phyloP scores from a whole-genome alignment of 2,329 filamentous ascomycete genomes.

The Botrytis porri region DNA sequence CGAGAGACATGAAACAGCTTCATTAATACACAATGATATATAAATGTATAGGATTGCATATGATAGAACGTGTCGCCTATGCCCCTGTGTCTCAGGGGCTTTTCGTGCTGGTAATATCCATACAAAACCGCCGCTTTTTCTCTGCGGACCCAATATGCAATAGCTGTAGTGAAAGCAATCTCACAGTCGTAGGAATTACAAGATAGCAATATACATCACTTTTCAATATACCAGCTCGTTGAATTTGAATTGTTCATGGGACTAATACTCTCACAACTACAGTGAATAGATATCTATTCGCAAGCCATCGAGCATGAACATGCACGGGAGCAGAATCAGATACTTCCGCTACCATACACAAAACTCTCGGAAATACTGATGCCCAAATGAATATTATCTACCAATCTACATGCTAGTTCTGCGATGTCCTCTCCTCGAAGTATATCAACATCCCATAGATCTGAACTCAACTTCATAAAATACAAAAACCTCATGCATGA shows the following conservation, averaged over 20 bases:
- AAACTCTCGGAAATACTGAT: not conserved
- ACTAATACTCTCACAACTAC: not conserved
- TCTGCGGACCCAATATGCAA: not conserved
- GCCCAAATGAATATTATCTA: not conserved
- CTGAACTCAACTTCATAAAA: not conserved
- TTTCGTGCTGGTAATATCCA: not conserved
- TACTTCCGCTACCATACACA: not conserved
- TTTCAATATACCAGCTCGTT: not conserved
- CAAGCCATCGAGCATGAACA: not conserved
- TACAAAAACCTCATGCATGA: not conserved
- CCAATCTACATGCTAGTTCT: not conserved
- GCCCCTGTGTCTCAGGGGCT: not conserved
- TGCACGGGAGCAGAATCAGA: not conserved
- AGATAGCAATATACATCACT: not conserved
- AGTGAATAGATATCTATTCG: not conserved
- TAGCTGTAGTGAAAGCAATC: not conserved
- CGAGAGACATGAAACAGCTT: not conserved
- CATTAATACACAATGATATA: not conserved
- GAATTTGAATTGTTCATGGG: no score
- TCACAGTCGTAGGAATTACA: not conserved
- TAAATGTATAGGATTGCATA: not conserved
- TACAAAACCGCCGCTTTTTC: rapidly evolving
- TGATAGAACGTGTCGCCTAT: not conserved
- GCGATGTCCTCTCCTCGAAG: rapidly evolving
- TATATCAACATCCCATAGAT: not conserved